Conservation (phyloP, 1,139 yeast species). For the Hansenula lynferdii region DNA sequence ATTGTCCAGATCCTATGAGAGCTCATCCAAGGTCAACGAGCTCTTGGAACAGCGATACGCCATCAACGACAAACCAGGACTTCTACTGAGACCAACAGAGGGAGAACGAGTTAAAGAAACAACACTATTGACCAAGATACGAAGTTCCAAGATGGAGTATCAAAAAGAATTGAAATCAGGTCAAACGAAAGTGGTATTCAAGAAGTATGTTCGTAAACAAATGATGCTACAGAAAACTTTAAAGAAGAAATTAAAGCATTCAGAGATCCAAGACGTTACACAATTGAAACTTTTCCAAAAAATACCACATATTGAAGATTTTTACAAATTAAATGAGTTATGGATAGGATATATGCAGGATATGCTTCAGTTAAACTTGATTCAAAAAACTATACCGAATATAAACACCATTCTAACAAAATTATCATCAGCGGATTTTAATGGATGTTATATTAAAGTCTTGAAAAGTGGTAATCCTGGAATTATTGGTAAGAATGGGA, state of each 20-base stretch:
- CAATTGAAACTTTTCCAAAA: constrained; percentile 30
- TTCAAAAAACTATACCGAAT: background rate
- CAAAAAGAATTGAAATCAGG: constrained; percentile 7
- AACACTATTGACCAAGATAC: constrained; percentile 7
- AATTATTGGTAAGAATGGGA: constrained; percentile 65
- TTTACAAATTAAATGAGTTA: constrained; percentile 43
- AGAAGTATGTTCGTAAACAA: constrained; percentile 36
- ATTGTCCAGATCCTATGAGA: constrained; percentile 44
- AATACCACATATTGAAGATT: constrained; percentile 51
- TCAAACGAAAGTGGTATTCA: constrained; percentile 39
- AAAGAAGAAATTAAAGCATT: constrained; percentile 24
- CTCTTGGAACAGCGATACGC: constrained; percentile 50
- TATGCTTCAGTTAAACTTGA: constrained; percentile 30
- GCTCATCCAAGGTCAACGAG: constrained; percentile 37
- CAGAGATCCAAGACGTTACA: constrained; percentile 22
- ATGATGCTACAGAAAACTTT: constrained; percentile 31
- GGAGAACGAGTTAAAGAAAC: constrained; percentile 12
- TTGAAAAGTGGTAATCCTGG: constrained; percentile 52
- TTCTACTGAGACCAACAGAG: constrained; percentile 44
- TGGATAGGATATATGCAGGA: constrained; percentile 63
- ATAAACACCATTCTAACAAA: constrained; percentile 39
- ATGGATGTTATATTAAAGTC: constrained; percentile 69
- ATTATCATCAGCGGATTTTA: constrained; percentile 76
- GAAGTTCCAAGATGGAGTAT: constrained; percentile 5
- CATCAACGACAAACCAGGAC: constrained; percentile 46